Evolutionary conservation across 1,139 yeast species (phyloP), one percentile per base, ranked within the genome.

Genomic region (Debaryomyces sp.): DNA sequence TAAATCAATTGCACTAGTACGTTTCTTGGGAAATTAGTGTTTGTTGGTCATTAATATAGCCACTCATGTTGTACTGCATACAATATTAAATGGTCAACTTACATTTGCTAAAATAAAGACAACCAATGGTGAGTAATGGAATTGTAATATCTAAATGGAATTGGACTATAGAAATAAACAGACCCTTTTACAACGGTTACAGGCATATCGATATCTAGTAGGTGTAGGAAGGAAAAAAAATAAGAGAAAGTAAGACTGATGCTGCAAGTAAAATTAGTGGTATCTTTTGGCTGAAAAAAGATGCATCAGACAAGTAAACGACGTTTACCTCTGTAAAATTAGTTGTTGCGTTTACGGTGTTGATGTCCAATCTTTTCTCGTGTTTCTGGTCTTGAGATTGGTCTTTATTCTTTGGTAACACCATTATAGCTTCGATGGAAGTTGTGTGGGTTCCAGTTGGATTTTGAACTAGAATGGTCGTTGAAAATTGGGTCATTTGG

Each of bases 391-490:
- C 22, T 17, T 32, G 21, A 9, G 29, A 17, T 23, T 9, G 22
- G 30, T 13, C 41, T 13, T 30, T 15, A n/a, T 39, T 35, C 26
- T 41, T 29, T 5, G 38, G 41, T 17, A 26, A 12, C 6, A 33
- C 40, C 15, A 24, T 27, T 22, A 50, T 47, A 9, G 45, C 42
- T 18, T 46, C 47, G 5, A 44, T 37, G 8, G 27, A 26, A 33
- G 53, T 41, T 15, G 43, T 40, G 15, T 21, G 30, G 34, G 47
- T 39, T n/a, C 22, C 34, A 6, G 49, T 26, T 17, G 46, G 23
- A 22, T 33, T 22, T 10, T 24, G 29, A 8, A 48, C 35, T 22
- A 36, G 30, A n/a, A 48, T n/a, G 18, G 41, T 29, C 10, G 50
- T 33, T n/a, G 50, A 37, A 33, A 30, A 47, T 10, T n/a, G 35